phyloP scores from a whole-genome alignment of 108 stramenopile genomes.

The Pseudonitzschia multiseries region DNA sequence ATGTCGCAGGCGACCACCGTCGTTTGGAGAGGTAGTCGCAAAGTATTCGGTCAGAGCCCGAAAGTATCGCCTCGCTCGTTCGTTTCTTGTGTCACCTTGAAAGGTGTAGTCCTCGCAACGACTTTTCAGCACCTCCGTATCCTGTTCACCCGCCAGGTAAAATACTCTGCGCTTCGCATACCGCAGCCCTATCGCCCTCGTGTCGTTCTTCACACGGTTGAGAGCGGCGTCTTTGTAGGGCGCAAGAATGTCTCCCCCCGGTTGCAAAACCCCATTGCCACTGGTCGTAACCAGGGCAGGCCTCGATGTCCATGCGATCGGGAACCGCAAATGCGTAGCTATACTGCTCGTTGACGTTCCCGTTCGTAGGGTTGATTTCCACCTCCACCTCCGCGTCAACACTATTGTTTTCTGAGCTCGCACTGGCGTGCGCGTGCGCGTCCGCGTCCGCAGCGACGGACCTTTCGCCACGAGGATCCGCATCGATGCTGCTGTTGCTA shows the following conservation, averaged over 20 bases:
- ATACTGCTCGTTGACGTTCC: too few species aligned
- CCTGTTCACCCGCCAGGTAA: conserved; percentile 69
- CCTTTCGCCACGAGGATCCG: too few species aligned
- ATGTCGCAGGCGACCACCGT: too few species aligned
- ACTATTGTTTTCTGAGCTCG: too few species aligned
- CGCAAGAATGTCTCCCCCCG: conserved; percentile 32
- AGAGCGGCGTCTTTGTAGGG: conserved; percentile 63
- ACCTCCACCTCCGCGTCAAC: too few species aligned
- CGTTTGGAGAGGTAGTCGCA: neutral
- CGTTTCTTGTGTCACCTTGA: conserved; percentile 63
- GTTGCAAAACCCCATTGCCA: conserved; percentile 83
- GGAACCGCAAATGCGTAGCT: conserved; percentile 9
- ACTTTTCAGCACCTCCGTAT: conserved; percentile 47
- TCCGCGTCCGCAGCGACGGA: too few species aligned
- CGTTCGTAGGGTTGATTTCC: too few species aligned
- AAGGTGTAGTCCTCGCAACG: conserved; percentile 54
- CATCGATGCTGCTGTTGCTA: neutral
- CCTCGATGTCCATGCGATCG: conserved; percentile 9
- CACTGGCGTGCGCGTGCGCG: too few species aligned
- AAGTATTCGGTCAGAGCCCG: conserved; percentile 24
- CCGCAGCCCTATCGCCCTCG: conserved; percentile 33
- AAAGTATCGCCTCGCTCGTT: conserved; percentile 60
- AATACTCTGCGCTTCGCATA: conserved; percentile 59
- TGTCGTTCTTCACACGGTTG: conserved; percentile 1
- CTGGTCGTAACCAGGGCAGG: conserved; percentile 60